These are phyloP conservation scores for Gloeostereum incarnatum DNA, from an alignment of 768 basidiomycete genomes.

Conservation along the genomic window DNA sequence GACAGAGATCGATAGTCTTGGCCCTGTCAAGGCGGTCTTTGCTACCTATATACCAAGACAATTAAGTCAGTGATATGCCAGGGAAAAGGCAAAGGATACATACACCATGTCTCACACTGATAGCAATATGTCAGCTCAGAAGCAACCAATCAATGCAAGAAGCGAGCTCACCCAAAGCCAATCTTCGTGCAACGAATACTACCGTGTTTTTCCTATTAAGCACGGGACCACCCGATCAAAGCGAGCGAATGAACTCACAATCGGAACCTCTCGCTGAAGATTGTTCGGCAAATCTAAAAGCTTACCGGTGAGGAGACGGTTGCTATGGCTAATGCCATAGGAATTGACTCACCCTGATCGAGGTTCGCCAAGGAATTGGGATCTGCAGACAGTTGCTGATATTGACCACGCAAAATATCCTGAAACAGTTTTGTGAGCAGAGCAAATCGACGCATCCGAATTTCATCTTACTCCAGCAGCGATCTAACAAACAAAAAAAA, in stretches of 20 bases:
- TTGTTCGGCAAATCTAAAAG: constrained; percentile 87
- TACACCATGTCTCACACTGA: constrained; percentile 99
- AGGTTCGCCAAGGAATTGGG: constrained; percentile 91
- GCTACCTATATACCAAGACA: constrained; percentile 40
- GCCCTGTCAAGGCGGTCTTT: constrained; percentile 75
- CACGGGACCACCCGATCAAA: not conserved
- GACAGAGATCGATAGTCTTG: constrained; percentile 92
- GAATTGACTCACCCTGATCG: constrained; percentile 65
- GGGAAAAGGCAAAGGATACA: constrained; percentile 13
- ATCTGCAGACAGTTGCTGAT: constrained; percentile 90
- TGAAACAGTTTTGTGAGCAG: constrained; percentile 12
- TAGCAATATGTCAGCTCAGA: not conserved
- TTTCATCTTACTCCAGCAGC: constrained; percentile 40
- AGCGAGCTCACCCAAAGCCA: constrained; percentile 80
- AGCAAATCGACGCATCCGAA: too few species aligned
- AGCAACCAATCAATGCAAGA: not conserved
- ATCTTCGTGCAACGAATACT: constrained; percentile 85
- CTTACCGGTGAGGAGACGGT: not conserved
- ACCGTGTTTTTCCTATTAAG: constrained; percentile 3
- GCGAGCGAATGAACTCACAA: constrained; percentile 43
- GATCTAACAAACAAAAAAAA: constrained; percentile 21
- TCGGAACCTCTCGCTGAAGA: constrained; percentile 85
- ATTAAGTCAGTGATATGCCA: not conserved
- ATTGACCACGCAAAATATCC: constrained; percentile 88
- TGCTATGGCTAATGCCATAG: too few species aligned